phyloP scores from a whole-genome alignment of 169 alveolate species.

The Cytauxzoon felis region DNA sequence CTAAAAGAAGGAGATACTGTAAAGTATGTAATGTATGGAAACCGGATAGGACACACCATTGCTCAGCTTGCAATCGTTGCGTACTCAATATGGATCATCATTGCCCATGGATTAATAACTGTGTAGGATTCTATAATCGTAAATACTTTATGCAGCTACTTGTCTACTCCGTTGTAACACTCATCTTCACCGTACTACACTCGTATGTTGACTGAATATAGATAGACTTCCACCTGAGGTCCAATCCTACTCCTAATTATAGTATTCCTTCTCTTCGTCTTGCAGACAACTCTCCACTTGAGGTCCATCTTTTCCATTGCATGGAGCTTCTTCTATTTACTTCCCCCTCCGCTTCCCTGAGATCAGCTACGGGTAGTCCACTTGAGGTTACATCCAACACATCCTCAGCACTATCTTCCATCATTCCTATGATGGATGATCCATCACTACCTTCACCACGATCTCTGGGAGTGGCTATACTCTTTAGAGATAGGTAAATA shows the following conservation, averaged over 20 bases:
- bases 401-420: no score
- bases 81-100: conserved; percentile 97
- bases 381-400: no score
- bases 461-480: no score
- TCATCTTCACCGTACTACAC: conserved; percentile 51
- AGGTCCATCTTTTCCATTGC: no score
- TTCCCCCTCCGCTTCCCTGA: no score
- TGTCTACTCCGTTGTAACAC: conserved; percentile 78
- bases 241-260: no score
- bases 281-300: no score
- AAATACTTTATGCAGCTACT: conserved; percentile 91
- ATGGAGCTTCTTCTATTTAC: no score
- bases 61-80: conserved; percentile 93
- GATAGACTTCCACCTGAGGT: neutral
- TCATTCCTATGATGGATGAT: neutral
- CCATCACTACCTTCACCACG: neutral
- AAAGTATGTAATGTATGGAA: conserved; percentile 95
- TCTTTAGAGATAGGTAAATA: no score
- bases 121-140: conserved; percentile 95
- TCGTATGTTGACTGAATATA: conserved; percentile 20
- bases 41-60: conserved; percentile 98
- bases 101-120: conserved; percentile 98
- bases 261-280: no score
- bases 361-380: no score
- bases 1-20: conserved; percentile 92